phyloP scores from a whole-genome alignment of 1,139 yeast species.

The Pneumocystis sp. region DNA sequence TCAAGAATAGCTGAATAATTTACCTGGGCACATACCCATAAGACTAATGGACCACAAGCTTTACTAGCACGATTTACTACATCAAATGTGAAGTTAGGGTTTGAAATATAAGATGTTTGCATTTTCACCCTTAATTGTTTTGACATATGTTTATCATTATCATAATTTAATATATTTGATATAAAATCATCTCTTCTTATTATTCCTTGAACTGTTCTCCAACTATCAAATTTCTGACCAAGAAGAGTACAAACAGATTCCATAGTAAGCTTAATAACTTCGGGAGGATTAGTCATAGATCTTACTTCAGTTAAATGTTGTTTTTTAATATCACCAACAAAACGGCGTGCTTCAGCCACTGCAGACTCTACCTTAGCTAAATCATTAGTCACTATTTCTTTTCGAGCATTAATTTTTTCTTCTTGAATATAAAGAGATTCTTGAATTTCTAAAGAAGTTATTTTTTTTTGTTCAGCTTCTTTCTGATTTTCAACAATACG shows the following conservation, averaged over 20 bases:
- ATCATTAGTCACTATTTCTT: slow-evolving; percentile 42
- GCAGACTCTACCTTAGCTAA: slow-evolving; percentile 72
- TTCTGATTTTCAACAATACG: slow-evolving; percentile 77
- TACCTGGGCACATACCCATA: slow-evolving; percentile 84
- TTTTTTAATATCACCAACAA: slow-evolving; percentile 82
- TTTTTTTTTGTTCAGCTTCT: slow-evolving; percentile 82
- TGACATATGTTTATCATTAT: slow-evolving; percentile 46
- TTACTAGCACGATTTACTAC: slow-evolving; percentile 78
- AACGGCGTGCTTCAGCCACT: slow-evolving; percentile 64
- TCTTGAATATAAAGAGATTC: slow-evolving; percentile 58
- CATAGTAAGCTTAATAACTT: slow-evolving; percentile 66
- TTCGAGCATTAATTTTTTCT: slow-evolving; percentile 40
- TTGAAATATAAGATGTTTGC: slow-evolving; percentile 45
- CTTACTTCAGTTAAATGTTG: slow-evolving; percentile 81
- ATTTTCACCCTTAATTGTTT: slow-evolving; percentile 38
- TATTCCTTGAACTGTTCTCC: slow-evolving; percentile 77
- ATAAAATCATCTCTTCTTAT: slow-evolving; percentile 81
- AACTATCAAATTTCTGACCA: slow-evolving; percentile 51
- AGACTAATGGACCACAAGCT: slow-evolving; percentile 84
- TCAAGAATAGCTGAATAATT: slow-evolving; percentile 54
- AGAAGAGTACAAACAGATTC: slow-evolving; percentile 76
- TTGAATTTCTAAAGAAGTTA: slow-evolving; percentile 67
- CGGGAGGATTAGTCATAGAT: slow-evolving; percentile 85
- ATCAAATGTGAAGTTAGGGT: slow-evolving; percentile 54
- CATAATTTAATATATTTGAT: slow-evolving; percentile 61